Base-by-base conservation (phyloP, 768 basidiomycete genomes). In the Rhizopogon vulgaris region DNA sequence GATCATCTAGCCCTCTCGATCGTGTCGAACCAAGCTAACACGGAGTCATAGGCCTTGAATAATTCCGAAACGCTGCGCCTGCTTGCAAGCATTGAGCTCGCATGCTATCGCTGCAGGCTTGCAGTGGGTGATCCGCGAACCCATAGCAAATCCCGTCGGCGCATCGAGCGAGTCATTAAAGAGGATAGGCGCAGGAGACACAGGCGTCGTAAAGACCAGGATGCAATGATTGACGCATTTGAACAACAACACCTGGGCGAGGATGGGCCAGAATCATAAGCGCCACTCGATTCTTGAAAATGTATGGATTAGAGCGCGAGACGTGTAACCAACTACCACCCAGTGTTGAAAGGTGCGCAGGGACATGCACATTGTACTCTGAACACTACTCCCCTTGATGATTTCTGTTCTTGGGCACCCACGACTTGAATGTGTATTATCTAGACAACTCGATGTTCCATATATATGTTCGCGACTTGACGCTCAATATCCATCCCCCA, bases 111-210 rank as follows among this genome's bases (percentile, higher is more conserved):
- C 58, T 87, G 83, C 71, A 85, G 82, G 61, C 76, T 83, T 58
- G 80, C 82, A 3, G 63, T 88, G 14, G 63, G 76, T 45, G 86
- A 90, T 67, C 84, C 88, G n/a, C 77, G 80, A 30, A 65, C 72
- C 39, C 85, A 87, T 59, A 69, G 68, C 60, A 85, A 84, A 60
- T 69, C 75, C 27, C 80, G 88, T 43, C 79, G 86, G 59, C 80
- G 83, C 59, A 80, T 91, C 48, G 85, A 90, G 58, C 78, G 85
- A 30, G 71, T 85, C n/a, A 90, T 92, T 63, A 90, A 87, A 65
- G 90, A 92, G 42, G 90, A 92, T 71, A 77, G 88, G 56, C 78
- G 87, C 59, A 81, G 78, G 67, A 78, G 90, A 57, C 90, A 92
- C 68, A 86, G 78, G 60, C 77, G 89, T 51, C 84, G 89, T 60